Base-by-base conservation (phyloP, 345 rosid species). In the Mallotus nudiflorus region DNA sequence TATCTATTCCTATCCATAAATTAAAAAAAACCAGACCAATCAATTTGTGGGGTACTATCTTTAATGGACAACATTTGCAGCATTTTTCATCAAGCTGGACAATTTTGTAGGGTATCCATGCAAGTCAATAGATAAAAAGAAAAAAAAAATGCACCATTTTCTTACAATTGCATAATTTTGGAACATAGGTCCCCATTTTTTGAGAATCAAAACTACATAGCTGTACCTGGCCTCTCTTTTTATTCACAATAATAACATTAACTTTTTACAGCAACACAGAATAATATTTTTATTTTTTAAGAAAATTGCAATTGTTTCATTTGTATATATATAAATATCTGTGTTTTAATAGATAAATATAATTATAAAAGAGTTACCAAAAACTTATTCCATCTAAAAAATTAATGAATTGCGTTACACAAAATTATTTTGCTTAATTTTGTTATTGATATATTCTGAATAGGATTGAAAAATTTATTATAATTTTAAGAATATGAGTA, bases 1-100 rank as follows among this genome's bases (percentile, higher is more conserved):
- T 64, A 59, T 69, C 64, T 62, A 35, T 53, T 68, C 44, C 61
- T 56, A 29, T 68, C 73, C 62, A 56, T 77, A 37, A 49, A 62
- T n/a, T 57, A 56, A n/a, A 33, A 33, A 33, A 33, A 33, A 2
- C 4, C 37, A 33, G 37, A 57, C 71, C 77, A 73, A 69, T 73
- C 75, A 73, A 59, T 52, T 51, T 37, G 68, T 64, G 81, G 67
- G 67, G 59, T 65, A 37, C 35, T 16, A n/a, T 46, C 59, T 69
- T 75, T 27, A 28, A 50, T 65, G 60, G 66, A 67, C 71, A 52
- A 42, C 19, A 44, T 37, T 74, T 75, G 49, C 65, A 18, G 78
- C 16, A 66, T 29, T 63, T 67, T 53, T 51, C 61, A 67, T 67
- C 49, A 53, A 54, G 62, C 19, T 37, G 62, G 71, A 40, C 70